phyloP scores from a whole-genome alignment of 208 protist species.

The Vickermania spadyakhi region DNA sequence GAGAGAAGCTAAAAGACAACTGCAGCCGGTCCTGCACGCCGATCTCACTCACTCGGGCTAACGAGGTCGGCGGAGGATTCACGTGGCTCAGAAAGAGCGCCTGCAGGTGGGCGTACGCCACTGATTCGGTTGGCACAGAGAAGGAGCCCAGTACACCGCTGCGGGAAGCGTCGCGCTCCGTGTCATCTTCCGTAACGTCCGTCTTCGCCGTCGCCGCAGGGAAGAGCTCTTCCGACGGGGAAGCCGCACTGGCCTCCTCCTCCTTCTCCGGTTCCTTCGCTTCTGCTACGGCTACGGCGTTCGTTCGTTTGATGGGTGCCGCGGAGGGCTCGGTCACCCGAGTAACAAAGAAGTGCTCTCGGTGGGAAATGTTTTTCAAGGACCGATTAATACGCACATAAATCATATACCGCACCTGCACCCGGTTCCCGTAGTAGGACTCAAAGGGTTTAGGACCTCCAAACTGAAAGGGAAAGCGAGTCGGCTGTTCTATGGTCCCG shows the following conservation, averaged over 20 bases:
- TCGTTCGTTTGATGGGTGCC: too few relatives aligned
- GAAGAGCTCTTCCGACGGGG: not conserved
- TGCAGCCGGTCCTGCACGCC: slow-evolving; percentile 81
- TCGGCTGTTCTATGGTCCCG: slow-evolving; percentile 31
- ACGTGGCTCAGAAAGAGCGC: slow-evolving; percentile 77
- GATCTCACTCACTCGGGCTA: slow-evolving; percentile 55
- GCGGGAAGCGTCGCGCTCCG: too few relatives aligned
- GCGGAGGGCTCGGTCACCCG: slow-evolving; percentile 17
- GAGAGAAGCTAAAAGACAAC: slow-evolving; percentile 88
- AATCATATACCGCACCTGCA: slow-evolving; percentile 57
- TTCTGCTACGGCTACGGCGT: too few relatives aligned
- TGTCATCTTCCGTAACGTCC: slow-evolving; percentile 8
- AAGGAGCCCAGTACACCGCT: too few relatives aligned
- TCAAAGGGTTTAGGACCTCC: slow-evolving; percentile 64
- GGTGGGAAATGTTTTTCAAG: slow-evolving; percentile 49
- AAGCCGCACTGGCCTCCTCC: too few relatives aligned
- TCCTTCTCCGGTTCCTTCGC: too few relatives aligned
- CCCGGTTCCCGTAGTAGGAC: slow-evolving; percentile 72
- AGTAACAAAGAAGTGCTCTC: slow-evolving; percentile 72
- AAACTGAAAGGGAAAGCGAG: slow-evolving; percentile 65
- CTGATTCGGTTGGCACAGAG: slow-evolving; percentile 31
- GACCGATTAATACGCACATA: slow-evolving; percentile 46
- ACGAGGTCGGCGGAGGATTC: slow-evolving; percentile 29
- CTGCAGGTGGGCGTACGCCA: slow-evolving; percentile 40
- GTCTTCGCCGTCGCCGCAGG: not conserved